Base-by-base conservation (phyloP, 1,284 basidiomycete species). In the Cerrena zonata region DNA sequence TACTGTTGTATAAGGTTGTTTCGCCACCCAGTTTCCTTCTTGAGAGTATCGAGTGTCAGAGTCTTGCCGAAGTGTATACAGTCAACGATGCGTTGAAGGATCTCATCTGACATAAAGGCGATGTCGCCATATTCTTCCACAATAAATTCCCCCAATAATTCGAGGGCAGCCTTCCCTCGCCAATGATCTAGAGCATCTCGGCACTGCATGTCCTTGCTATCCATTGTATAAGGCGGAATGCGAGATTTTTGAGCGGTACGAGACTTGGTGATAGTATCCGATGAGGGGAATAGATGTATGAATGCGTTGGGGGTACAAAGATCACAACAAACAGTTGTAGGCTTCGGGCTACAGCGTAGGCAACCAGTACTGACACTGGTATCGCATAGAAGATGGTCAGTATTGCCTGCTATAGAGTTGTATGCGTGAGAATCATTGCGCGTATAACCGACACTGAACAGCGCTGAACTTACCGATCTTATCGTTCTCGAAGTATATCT, bases 241-340 rank as follows among this genome's bases (percentile, higher is more conserved):
- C 19, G 13, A 10, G 45, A 23, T 13, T 25, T 23, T 24, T 23
- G 11, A 24, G 22, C 7, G 26, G 22, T 13, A 21, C 13, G 15
- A 15, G 7, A 11, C 10, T 30, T 30, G 21, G 24, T 23, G 2
- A 24, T 5, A 15, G 22, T 26, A 5, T 7, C 5, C 12, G 22
- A 48, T 19, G 26, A 49, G n/a, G 21, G 5, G 13, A 15, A 5
- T 24, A 7, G 21, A 23, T 12, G 21, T 45, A 23, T 25, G 41
- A 51, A 37, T 41, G 25, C 5, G 30, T 10, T 12, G 13, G 45
- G 49, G 36, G 43, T 22, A 24, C 53, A 55, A 5, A 55, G 26
- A 42, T 55, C 51, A 34, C 53, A 55, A 30, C 53, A 55, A 1
- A 52, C 4, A 1, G 18, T 5, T 7, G 40, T 22, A 10, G 26